A percentile compares a stretch with the other conserved stretches of the same genome.
These are phyloP conservation scores for Endothia cerciana DNA, from an alignment of 2,329 filamentous ascomycete species.

Conservation along the genomic window DNA sequence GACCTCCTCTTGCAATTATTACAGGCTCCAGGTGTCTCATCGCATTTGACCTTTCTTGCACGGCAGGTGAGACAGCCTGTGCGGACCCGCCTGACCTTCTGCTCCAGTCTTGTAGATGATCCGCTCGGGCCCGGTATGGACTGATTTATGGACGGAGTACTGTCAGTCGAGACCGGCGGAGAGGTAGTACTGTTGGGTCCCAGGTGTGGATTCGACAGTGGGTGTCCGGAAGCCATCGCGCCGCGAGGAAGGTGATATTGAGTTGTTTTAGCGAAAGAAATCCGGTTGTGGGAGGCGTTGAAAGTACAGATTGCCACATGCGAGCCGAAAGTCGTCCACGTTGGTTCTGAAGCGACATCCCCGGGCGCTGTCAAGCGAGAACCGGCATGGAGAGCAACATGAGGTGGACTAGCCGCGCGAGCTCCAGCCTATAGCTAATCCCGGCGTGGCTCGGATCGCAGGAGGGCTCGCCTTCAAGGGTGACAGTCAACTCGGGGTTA, in stretches of 20 bases:
- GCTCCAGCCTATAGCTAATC: no score
- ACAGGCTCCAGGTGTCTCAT: constrained; percentile 18
- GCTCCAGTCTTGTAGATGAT: not conserved
- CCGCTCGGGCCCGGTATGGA: not conserved
- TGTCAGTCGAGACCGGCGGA: not conserved
- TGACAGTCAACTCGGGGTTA: no score
- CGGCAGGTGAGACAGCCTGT: constrained; percentile 25
- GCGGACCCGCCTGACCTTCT: constrained; percentile 11
- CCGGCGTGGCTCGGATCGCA: no score
- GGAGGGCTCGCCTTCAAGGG: no score
- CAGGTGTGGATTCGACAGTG: constrained; percentile 4
- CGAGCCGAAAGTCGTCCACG: not conserved
- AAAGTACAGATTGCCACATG: not conserved
- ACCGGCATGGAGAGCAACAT: not conserved
- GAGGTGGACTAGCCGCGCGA: not conserved
- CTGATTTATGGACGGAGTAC: not conserved
- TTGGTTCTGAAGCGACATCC: not conserved
- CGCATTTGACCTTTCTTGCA: constrained; percentile 19
- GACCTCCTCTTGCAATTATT: constrained; percentile 18
- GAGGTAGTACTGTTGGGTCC: not conserved
- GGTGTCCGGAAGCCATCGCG: constrained; percentile 8
- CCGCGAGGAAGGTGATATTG: no score
- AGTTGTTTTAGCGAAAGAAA: not conserved
- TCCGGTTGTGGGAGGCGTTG: not conserved
- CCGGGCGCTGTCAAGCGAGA: not conserved